phyloP scores from a whole-genome alignment of 2,329 filamentous ascomycete genomes.

The Emydomyces testavorans region DNA sequence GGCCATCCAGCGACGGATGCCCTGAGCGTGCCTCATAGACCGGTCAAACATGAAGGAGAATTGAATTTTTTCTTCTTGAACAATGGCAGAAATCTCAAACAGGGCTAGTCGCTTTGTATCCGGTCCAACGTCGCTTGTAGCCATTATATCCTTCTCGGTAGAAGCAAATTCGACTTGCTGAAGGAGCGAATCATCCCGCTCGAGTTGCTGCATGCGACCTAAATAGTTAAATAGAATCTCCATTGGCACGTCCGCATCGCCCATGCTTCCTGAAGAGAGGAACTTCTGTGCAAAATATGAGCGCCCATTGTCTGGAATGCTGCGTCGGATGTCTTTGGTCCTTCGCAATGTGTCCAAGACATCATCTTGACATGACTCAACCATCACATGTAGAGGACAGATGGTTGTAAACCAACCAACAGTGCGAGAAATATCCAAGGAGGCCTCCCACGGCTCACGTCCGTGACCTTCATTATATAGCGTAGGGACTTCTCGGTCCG shows the following conservation, averaged over 20 bases:
- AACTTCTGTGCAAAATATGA: conserved; percentile 28
- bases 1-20: conserved; percentile 36
- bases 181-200: conserved; percentile 36
- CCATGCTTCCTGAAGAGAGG: conserved; percentile 22
- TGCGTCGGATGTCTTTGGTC: conserved; percentile 31
- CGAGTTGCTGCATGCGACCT: conserved; percentile 33
- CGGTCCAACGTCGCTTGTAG: conserved; percentile 36
- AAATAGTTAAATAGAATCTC: conserved; percentile 35
- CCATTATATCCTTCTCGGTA: conserved; percentile 23
- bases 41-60: conserved; percentile 42
- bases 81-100: conserved; percentile 42
- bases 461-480: conserved; percentile 43
- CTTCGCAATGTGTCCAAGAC: conserved; percentile 27
- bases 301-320: conserved; percentile 24
- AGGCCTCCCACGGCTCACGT: conserved; percentile 35
- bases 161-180: conserved; percentile 29
- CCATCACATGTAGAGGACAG: conserved; percentile 32
- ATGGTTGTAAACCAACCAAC: conserved; percentile 44
- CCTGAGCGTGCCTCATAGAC: conserved; percentile 34
- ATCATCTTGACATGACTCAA: conserved; percentile 16
- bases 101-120: conserved; percentile 38
- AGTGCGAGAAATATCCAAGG: conserved; percentile 38
- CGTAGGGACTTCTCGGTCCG: conserved; percentile 32
- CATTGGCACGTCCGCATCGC: conserved; percentile 30
- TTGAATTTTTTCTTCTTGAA: conserved; percentile 37